phyloP scores from a whole-genome alignment of 2,329 filamentous ascomycete species.

The Diplodia seriata region DNA sequence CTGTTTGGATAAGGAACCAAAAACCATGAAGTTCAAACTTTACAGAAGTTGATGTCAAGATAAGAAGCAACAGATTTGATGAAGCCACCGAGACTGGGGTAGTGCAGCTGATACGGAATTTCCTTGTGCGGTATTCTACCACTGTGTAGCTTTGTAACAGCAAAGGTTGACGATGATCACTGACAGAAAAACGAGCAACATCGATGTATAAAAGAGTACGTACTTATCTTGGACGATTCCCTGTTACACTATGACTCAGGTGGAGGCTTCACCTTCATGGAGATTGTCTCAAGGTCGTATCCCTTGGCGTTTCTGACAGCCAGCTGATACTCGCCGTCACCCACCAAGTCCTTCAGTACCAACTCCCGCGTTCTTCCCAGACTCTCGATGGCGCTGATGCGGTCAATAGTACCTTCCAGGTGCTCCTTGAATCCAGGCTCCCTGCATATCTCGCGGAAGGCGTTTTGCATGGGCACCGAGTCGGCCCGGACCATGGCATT shows the following conservation, averaged over 20 bases:
- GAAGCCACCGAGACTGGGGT: too few relatives aligned
- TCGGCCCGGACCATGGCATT: conserved; percentile 76
- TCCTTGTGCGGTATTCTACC: too few relatives aligned
- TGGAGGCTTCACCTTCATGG: conserved; percentile 18
- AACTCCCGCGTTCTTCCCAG: conserved; percentile 77
- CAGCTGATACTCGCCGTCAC: conserved; percentile 8
- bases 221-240: too few relatives aligned
- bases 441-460: conserved; percentile 78
- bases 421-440: conserved; percentile 78
- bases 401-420: conserved; percentile 75
- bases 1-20: neutral
- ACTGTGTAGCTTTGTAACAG: too few relatives aligned
- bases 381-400: conserved; percentile 85
- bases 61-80: neutral
- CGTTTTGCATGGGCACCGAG: conserved; percentile 88
- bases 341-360: conserved; percentile 80
- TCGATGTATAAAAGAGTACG: too few relatives aligned
- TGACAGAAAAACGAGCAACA: too few relatives aligned
- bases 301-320: conserved; percentile 13
- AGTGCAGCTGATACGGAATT: too few relatives aligned
- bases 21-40: neutral
- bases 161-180: too few relatives aligned
- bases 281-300: conserved; percentile 15
- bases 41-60: neutral
- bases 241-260: neutral